Evolutionary conservation across 1,139 yeast genomes (phyloP), one percentile per base, ranked within the genome.

Genomic region (Yamadazyma trypodendri): DNA sequence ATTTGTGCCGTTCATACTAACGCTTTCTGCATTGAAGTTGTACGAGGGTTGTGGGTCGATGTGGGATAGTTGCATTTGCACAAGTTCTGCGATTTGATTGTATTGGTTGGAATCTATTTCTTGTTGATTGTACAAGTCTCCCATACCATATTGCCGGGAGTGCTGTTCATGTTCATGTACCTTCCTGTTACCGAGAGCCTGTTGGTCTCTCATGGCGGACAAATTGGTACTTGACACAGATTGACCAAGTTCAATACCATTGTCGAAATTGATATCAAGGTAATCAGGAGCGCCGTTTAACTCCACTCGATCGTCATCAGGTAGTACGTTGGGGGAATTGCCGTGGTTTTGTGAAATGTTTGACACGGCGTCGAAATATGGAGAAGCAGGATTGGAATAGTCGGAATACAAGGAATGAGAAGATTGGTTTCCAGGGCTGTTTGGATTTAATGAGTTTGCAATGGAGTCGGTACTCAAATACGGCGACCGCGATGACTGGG

Each of bases 361-460:
- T 5, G 72, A 66, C 14, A 56, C 51, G 0, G 73, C 74, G 41
- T 68, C 75, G 28, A 58, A 52, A 43, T 50, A 71, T 3, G 75
- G 74, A 28, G 68, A 61, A 15, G 61, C 64, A 2, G 72, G 67
- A 39, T 64, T 64, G 43, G 68, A 65, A 22, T 54, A 61, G 7
- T 70, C 76, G 4, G 72, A 65, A 43, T 67, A 55, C 14, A 52
- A 41, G 2, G 61, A 57, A 34, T 92, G 96, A 24, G 96, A 86
- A 15, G 97, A 90, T 65, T 92, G 97, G 59, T 88, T 92, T 20
- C 97, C 90, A 34, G 98, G 97, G 52, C 92, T 90, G 60, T 90
- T 90, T 45, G 97, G 97, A 63, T 90, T 90, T 58, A 92, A 87
- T 55, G 89, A 76, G 49, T 90, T 82, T 5, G 13, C 3, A 24